These are phyloP conservation scores for Elasticomyces elasticus DNA, from an alignment of 495 filamentous ascomycete genomes.

Conservation along the genomic window DNA sequence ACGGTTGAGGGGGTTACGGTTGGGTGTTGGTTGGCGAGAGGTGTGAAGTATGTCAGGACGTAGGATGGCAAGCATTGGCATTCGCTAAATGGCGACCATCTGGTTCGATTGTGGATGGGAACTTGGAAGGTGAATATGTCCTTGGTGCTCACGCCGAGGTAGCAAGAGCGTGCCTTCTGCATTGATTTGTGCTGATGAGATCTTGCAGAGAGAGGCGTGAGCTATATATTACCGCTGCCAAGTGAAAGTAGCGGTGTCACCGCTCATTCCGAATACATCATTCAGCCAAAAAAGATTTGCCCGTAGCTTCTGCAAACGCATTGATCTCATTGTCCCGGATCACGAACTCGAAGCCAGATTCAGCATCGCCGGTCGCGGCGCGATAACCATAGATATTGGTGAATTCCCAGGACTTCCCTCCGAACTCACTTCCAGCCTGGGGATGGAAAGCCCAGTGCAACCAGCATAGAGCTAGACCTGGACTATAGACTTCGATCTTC, in stretches of 20 bases:
- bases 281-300: conserved; percentile 1
- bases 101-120: no score
- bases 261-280: no score
- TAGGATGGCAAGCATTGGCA: no score
- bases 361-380: background rate
- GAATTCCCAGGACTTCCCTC: conserved; percentile 6
- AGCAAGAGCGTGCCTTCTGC: no score
- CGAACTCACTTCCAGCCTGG: conserved; percentile 1
- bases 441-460: conserved; percentile 8
- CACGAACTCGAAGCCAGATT: conserved; percentile 11
- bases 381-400: conserved; percentile 14
- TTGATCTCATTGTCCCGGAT: conserved; percentile 8
- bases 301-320: conserved; percentile 1
- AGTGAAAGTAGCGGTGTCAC: no score
- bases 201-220: no score
- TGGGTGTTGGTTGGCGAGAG: conserved; percentile 13
- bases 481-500: conserved; percentile 10
- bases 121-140: no score
- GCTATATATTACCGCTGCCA: no score
- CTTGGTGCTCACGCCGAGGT: no score
- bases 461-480: conserved; percentile 8
- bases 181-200: no score
- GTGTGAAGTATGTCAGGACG: conserved; percentile 3
- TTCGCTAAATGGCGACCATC: no score
- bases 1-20: conserved; percentile 4